phyloP scores from a whole-genome alignment of 257 asterid genomes.

The Marsdenia floribunda region DNA sequence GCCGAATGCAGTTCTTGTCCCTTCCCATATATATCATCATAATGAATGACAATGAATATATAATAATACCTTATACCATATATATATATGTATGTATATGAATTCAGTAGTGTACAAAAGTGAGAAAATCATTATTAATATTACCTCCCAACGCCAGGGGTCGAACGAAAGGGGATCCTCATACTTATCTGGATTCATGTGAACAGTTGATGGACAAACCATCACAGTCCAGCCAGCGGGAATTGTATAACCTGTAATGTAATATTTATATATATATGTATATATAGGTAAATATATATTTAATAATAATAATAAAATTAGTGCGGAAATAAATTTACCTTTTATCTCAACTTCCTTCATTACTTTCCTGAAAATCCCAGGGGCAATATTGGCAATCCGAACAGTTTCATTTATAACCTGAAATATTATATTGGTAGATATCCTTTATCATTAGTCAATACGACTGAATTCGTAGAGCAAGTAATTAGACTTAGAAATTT shows the following conservation, averaged over 20 bases:
- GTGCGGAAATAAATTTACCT: background rate
- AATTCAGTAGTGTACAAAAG: too few species aligned
- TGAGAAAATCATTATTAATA: background rate
- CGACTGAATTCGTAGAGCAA: too few species aligned
- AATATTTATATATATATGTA: too few species aligned
- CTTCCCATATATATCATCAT: background rate
- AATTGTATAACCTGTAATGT: conserved; percentile 12
- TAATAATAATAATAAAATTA: too few species aligned
- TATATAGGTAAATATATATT: background rate
- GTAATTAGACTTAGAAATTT: too few species aligned
- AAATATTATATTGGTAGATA: background rate
- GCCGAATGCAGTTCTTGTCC: conserved; percentile 16
- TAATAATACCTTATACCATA: too few species aligned
- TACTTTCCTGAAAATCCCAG: conserved; percentile 9
- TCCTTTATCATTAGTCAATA: too few species aligned
- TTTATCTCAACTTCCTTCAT: conserved; percentile 7
- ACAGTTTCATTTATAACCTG: conserved; percentile 13
- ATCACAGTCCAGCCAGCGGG: conserved; percentile 17
- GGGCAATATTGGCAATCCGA: conserved; percentile 6
- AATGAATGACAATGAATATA: background rate
- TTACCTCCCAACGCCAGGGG: conserved; percentile 15
- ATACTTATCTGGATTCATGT: conserved; percentile 8
- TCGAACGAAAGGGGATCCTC: conserved; percentile 5
- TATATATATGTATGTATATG: too few species aligned
- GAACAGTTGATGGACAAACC: conserved; percentile 17